Evolutionary conservation across 2,329 filamentous ascomycete species (phyloP), one percentile per base, ranked within the genome.

Genomic region (Emergomyces orientalis): DNA sequence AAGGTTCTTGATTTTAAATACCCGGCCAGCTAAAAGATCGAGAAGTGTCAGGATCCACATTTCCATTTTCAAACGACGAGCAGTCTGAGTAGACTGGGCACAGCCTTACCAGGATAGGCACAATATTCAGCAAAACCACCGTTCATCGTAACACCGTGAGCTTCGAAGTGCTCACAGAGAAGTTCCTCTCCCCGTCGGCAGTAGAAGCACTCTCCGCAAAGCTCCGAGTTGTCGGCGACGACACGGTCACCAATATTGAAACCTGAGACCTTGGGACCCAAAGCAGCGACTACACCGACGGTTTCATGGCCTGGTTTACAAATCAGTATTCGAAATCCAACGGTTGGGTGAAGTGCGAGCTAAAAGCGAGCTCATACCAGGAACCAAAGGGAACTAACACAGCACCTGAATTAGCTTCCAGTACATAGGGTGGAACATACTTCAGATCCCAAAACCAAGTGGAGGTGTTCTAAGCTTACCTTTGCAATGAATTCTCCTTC

Each of bases 61-160:
- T 60, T 25, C 30, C 56, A 27, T 19, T 45, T 57, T 25, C 30
- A 43, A n/a, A n/a, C 39, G 11, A 4, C 7, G 17, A 2, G 8
- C 11, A 9, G 39, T 2, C 30, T 34, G 19, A 6, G 19, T 5
- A 17, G n/a, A 17, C 25, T 41, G 43, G 25, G 25, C 19, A 25
- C 6, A 2, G 25, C 58, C 68, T 62, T 70, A 76, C 70, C 70
- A 63, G 77, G 80, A 68, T 81, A 84, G 17, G 79, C 78, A 66
- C 80, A 82, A 79, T 88, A 90, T 73, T 90, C 86, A 59, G 87
- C 88, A 69, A 90, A 90, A 37, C 87, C 87, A 68, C 87, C 87
- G 65, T 87, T 84, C 74, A 88, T 80, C 72, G 72, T 73, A 47
- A 75, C 75, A 65, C 72, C 86, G 67, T 88, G 86, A 25, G 84